phyloP scores from a whole-genome alignment of 352 stramenopile genomes.

The Ophiocytium majus region DNA sequence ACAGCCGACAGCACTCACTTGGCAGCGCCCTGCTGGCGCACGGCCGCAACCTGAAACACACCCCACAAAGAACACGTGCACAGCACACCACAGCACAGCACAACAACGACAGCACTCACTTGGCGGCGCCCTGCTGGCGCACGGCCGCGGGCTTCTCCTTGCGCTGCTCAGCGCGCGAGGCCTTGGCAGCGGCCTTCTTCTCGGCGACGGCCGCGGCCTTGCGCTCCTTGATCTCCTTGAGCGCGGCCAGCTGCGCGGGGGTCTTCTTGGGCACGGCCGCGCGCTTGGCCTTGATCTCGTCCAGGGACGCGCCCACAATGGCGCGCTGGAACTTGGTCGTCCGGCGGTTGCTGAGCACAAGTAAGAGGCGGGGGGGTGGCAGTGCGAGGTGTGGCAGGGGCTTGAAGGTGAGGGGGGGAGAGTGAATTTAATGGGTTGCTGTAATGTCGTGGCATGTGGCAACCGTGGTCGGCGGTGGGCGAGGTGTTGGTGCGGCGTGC shows the following conservation, averaged over 20 bases:
- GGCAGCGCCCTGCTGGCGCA: not conserved
- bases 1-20: not conserved
- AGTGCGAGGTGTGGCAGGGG: not conserved
- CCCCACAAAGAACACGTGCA: not conserved
- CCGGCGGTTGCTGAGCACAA: conserved; percentile 79
- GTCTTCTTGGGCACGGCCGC: conserved; percentile 77
- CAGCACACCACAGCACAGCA: not conserved
- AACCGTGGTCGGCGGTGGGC: no score
- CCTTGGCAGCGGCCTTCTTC: conserved; percentile 26
- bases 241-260: conserved; percentile 54
- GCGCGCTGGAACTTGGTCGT: conserved; percentile 93
- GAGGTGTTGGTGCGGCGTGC: no score
- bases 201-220: conserved; percentile 28
- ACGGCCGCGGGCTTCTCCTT: conserved; percentile 55
- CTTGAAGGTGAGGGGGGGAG: no score
- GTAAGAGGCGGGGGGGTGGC: no score
- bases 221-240: conserved; percentile 54
- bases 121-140: conserved; percentile 31
- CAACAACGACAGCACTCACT: not conserved
- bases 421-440: not conserved
- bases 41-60: not conserved
- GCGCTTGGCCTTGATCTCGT: conserved; percentile 97
- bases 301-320: conserved; percentile 90
- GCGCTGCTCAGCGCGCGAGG: conserved; percentile 12
- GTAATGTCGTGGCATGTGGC: not conserved